These are phyloP conservation scores for Colletotrichum scovillei DNA, from an alignment of 2,329 filamentous ascomycete genomes.

Conservation along the genomic window DNA sequence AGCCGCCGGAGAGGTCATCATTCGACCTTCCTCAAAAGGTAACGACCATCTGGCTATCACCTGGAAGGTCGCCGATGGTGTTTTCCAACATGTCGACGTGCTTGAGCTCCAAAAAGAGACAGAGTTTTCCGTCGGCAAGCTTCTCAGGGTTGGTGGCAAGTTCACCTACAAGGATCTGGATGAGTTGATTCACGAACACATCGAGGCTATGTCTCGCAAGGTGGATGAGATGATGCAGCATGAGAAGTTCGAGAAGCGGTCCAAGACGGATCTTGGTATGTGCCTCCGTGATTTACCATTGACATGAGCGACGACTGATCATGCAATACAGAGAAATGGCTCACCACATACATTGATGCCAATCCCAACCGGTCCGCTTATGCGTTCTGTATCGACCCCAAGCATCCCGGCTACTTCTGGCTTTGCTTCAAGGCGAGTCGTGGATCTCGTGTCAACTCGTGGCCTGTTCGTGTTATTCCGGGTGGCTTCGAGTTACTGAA, in stretches of 20 bases:
- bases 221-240: slow-evolving; percentile 95
- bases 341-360: slow-evolving; percentile 94
- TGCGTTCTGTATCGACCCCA: slow-evolving; percentile 93
- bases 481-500: slow-evolving; percentile 93
- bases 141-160: slow-evolving; percentile 86
- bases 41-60: slow-evolving; percentile 95
- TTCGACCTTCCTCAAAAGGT: slow-evolving; percentile 94
- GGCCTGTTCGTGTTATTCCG: slow-evolving; percentile 91
- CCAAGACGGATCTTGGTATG: slow-evolving; percentile 82
- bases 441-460: slow-evolving; percentile 77
- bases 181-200: slow-evolving; percentile 95
- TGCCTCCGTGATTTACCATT: neutral
- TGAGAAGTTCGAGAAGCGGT: slow-evolving; percentile 85
- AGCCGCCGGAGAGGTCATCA: slow-evolving; percentile 88
- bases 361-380: slow-evolving; percentile 95
- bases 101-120: slow-evolving; percentile 97
- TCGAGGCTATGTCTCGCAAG: slow-evolving; percentile 98
- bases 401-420: slow-evolving; percentile 93
- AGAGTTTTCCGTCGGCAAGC: slow-evolving; percentile 91
- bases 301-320: slow-evolving; percentile 1
- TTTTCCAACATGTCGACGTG: slow-evolving; percentile 99
- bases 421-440: slow-evolving; percentile 95
- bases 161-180: slow-evolving; percentile 96
- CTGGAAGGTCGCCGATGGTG: slow-evolving; percentile 95
- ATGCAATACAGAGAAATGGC: slow-evolving; percentile 81